Percentiles rank a stretch among this genome's conserved stretches.
phyloP scores from a whole-genome alignment of 805 yeast species.

The Candida piceae region DNA sequence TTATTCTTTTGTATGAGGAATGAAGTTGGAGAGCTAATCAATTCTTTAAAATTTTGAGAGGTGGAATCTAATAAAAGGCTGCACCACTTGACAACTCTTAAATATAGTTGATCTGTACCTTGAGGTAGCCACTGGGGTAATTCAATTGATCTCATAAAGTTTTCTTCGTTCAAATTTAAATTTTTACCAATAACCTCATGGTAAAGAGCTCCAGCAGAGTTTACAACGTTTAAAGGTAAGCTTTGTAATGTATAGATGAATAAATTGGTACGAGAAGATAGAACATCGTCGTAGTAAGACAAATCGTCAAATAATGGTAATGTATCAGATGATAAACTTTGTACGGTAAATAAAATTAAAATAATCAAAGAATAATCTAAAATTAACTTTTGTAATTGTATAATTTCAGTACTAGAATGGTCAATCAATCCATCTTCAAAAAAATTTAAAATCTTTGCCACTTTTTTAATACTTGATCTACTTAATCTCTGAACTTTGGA shows the following conservation, averaged over 20 bases:
- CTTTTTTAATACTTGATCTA: constrained; percentile 5
- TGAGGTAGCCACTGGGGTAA: constrained; percentile 24
- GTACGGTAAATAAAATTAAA: constrained; percentile 12
- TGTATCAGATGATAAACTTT: constrained; percentile 35
- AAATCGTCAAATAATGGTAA: constrained; percentile 39
- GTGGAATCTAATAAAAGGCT: constrained; percentile 11
- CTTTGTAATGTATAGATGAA: constrained; percentile 37
- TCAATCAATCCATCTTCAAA: constrained; percentile 16
- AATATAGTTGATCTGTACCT: constrained; percentile 4
- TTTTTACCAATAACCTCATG: constrained; percentile 23
- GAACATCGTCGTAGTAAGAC: constrained; percentile 40
- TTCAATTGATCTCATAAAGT: constrained; percentile 10
- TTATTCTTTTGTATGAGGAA: constrained; percentile 18
- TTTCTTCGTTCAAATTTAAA: constrained; percentile 13
- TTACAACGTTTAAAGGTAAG: constrained; percentile 24
- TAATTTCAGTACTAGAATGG: too few species aligned
- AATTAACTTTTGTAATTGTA: constrained; percentile 20
- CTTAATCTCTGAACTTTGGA: constrained; percentile 4
- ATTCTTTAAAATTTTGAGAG: constrained; percentile 7
- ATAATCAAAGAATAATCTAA: constrained; percentile 19
- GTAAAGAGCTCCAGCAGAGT: constrained; percentile 15
- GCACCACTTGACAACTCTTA: constrained; percentile 12
- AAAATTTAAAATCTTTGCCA: constrained; percentile 6
- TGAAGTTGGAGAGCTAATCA: constrained; percentile 23
- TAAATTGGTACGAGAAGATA: constrained; percentile 29